These are phyloP conservation scores for Penicillium diatomitis DNA, from an alignment of 495 filamentous ascomycete species.

Conservation along the genomic window DNA sequence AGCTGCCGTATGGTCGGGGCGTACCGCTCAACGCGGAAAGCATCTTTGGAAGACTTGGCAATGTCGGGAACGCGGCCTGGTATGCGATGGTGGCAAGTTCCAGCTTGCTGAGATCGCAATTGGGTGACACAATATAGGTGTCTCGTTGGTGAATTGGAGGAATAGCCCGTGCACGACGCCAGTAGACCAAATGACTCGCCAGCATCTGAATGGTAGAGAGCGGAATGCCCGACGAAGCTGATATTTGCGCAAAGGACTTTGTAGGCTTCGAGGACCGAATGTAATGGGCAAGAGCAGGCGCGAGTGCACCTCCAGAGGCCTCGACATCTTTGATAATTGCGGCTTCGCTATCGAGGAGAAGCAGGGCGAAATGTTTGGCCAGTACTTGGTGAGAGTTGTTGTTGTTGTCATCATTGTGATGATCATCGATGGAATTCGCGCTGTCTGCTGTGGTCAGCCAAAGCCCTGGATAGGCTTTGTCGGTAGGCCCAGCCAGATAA, in stretches of 20 bases:
- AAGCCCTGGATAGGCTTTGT: constrained; percentile 57
- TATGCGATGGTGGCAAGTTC: constrained; percentile 63
- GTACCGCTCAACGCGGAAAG: constrained; percentile 64
- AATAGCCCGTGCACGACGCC: constrained; percentile 85
- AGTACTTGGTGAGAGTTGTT: constrained; percentile 47
- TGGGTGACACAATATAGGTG: constrained; percentile 88
- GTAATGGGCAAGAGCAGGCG: constrained; percentile 69
- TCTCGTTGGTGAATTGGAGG: constrained; percentile 83
- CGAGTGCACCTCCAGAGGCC: constrained; percentile 60
- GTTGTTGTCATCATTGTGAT: constrained; percentile 43
- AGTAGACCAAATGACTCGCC: constrained; percentile 87
- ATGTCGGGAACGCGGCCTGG: constrained; percentile 64
- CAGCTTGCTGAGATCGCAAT: constrained; percentile 71
- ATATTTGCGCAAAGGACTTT: constrained; percentile 76
- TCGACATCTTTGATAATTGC: constrained; percentile 78
- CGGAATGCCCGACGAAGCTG: constrained; percentile 59
- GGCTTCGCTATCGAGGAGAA: constrained; percentile 77
- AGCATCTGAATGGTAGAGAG: constrained; percentile 73
- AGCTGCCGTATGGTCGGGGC: constrained; percentile 67
- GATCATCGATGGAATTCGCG: constrained; percentile 56
- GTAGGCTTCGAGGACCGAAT: constrained; percentile 75
- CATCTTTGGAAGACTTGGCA: constrained; percentile 77
- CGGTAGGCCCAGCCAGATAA: constrained; percentile 58
- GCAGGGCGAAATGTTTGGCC: constrained; percentile 75
- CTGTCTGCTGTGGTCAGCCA: constrained; percentile 79